phyloP scores from a whole-genome alignment of 441 rosid species.

The Flueggea neowawraea region DNA sequence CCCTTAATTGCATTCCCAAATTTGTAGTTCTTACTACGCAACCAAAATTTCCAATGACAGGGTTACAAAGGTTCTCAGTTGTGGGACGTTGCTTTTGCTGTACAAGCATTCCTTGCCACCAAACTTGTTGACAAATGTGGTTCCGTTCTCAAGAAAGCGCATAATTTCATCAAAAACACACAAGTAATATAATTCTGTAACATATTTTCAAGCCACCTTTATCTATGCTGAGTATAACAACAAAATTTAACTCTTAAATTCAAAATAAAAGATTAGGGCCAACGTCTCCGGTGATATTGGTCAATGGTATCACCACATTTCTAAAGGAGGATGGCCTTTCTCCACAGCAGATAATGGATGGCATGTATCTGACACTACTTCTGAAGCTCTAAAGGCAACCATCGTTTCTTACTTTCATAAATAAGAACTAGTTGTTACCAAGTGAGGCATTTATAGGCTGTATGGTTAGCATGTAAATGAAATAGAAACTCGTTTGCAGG shows the following conservation, averaged over 20 bases:
- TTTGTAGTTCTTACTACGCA: too few relatives aligned
- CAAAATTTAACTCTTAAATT: conserved; percentile 1
- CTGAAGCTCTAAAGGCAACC: conserved; percentile 78
- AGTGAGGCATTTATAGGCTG: not conserved
- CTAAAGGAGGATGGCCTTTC: conserved; percentile 99
- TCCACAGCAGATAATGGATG: conserved; percentile 97
- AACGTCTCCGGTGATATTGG: conserved; percentile 82
- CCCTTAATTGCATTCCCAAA: not conserved
- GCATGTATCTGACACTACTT: conserved; percentile 95
- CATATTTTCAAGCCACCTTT: conserved; percentile 6
- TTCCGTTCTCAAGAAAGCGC: conserved; percentile 46
- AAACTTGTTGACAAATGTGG: conserved; percentile 54
- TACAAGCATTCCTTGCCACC: conserved; percentile 67
- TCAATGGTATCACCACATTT: conserved; percentile 89
- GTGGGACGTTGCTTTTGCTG: conserved; percentile 78
- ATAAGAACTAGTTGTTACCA: conserved; percentile 38
- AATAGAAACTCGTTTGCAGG: conserved; percentile 36
- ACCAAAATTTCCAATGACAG: conserved; percentile 31
- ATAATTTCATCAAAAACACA: conserved; percentile 55
- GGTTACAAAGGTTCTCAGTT: conserved; percentile 97
- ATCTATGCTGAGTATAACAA: conserved; percentile 11
- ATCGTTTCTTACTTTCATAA: too few relatives aligned
- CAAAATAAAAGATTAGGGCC: conserved; percentile 56
- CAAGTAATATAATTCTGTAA: conserved; percentile 40
- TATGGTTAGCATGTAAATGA: conserved; percentile 12